Base-by-base conservation (phyloP, 2,329 filamentous ascomycete species). In the Purpureocillium lavendulum region DNA sequence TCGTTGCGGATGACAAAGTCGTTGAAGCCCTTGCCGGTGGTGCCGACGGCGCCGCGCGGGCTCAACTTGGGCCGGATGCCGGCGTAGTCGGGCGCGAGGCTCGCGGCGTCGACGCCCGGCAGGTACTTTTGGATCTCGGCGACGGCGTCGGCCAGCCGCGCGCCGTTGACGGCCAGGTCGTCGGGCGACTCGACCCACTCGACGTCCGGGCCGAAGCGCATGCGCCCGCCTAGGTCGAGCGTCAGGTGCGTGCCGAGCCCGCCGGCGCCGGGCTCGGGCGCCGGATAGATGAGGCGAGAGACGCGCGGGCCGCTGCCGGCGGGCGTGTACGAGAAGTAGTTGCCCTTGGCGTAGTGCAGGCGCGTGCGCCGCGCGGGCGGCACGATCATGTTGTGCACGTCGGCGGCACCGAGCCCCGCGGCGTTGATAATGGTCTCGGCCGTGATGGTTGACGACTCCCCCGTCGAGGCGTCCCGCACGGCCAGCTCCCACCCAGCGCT, bases 191-290 rank as follows among this genome's bases (percentile, higher is more conserved):
- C 75, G 0, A 95, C 82, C 92, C 92, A 97, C 59, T 97, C 87
- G 12, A 96, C 84, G 56, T 98, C 92, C 0, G 92, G 92, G 0
- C 92, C 92, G 60, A 98, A 98, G 30, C 87, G 82, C 33, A 97
- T 73, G 1, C 86, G 77, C 0, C 90, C 89, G 0, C 70, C 75
- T 64, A 97, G 73, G 59, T 98, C 92, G 41, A 97, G 74, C 1
- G 92, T 98, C 14, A 98, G 69, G 61, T 98, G 92, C 0, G 92
- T 97, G 35, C 92, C 92, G 1, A 98, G 67, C 0, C 92, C 90
- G 38, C 79, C 89, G 16, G 82, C 76, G 2, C 89, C 89, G 0
- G 88, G 84, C 8, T 84, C 70, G 0, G 90, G 88, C 0, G 84
- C 88, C 0, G 92, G 92, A 56, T 97, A 98, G 37, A 98, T 71